A percentile compares a stretch with the other conserved stretches of the same genome.
Evolutionary conservation across 768 basidiomycete genomes (phyloP).

Genomic region (Gloeostereum incarnatum): DNA sequence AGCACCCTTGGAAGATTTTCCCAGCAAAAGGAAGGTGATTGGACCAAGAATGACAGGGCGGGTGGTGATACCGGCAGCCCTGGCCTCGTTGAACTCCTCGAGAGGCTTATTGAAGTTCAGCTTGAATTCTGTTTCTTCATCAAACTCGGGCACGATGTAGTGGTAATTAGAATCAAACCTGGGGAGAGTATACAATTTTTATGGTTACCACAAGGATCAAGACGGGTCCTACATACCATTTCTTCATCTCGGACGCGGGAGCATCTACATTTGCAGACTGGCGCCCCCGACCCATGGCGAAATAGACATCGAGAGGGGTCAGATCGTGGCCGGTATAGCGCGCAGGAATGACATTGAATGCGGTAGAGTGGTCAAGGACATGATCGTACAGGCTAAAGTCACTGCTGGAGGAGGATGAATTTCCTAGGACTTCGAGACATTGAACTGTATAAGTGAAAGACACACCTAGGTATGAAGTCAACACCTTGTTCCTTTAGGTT

Average conservation of each 20-base stretch:
- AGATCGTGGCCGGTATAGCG: conserved; percentile 84
- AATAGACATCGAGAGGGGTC: conserved; percentile 89
- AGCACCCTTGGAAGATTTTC: conserved; percentile 84
- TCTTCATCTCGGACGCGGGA: conserved; percentile 98
- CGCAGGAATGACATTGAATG: conserved; percentile 95
- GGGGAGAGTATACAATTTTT: conserved; percentile 2
- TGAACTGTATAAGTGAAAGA: conserved; percentile 7
- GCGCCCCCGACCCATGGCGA: conserved; percentile 98
- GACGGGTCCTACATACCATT: conserved; percentile 59
- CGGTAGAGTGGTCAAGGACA: conserved; percentile 92
- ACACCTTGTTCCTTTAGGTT: conserved; percentile 79
- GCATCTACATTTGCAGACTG: conserved; percentile 94
- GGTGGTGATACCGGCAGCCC: conserved; percentile 79
- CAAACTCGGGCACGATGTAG: conserved; percentile 95
- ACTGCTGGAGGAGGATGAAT: conserved; percentile 56
- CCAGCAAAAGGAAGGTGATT: conserved; percentile 88
- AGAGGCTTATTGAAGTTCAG: conserved; percentile 93
- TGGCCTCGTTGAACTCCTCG: conserved; percentile 90
- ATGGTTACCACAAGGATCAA: conserved; percentile 1
- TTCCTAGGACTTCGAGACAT: background rate
- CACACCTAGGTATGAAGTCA: conserved; percentile 86
- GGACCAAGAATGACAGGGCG: conserved; percentile 96
- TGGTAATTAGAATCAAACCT: conserved; percentile 99
- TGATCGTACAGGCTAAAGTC: conserved; percentile 99
- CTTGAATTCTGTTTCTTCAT: conserved; percentile 86